Conservation (phyloP, 1,284 basidiomycete species). For the Afroboletus lepidellus region DNA sequence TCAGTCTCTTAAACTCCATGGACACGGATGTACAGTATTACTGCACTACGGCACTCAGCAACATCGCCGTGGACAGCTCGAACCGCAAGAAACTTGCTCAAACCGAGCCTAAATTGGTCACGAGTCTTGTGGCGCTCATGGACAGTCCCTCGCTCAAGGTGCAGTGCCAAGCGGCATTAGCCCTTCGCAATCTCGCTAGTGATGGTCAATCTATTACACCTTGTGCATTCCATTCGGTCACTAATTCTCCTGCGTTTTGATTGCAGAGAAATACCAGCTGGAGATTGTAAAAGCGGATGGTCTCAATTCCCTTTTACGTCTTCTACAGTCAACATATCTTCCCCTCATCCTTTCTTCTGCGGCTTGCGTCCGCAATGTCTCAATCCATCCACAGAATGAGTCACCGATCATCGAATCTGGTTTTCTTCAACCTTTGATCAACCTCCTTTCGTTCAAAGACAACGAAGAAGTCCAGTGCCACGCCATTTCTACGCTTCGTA, state of each 20-base stretch:
- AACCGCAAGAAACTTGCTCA: slow-evolving; percentile 97
- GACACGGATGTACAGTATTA: slow-evolving; percentile 99
- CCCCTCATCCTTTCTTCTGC: slow-evolving; percentile 99
- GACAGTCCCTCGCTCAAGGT: slow-evolving; percentile 97
- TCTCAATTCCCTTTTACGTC: slow-evolving; percentile 87
- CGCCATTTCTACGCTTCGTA: slow-evolving; percentile 97
- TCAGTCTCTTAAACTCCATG: slow-evolving; percentile 91
- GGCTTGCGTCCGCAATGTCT: slow-evolving; percentile 98
- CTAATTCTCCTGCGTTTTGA: slow-evolving; percentile 4
- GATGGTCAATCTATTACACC: slow-evolving; percentile 67
- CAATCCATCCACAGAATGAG: slow-evolving; percentile 98
- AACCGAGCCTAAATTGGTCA: slow-evolving; percentile 93
- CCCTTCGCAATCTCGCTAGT: slow-evolving; percentile 94
- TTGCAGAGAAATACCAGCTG: slow-evolving; percentile 94
- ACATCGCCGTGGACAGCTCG: slow-evolving; percentile 93
- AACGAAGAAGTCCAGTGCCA: slow-evolving; percentile 99
- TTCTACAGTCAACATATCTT: slow-evolving; percentile 95
- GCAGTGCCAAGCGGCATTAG: slow-evolving; percentile 97
- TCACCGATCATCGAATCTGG: slow-evolving; percentile 99
- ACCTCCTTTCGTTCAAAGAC: slow-evolving; percentile 95
- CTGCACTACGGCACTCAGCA: slow-evolving; percentile 97
- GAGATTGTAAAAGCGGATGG: slow-evolving; percentile 98
- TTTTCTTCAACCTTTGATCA: slow-evolving; percentile 95
- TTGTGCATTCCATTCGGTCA: neutral
- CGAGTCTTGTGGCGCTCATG: slow-evolving; percentile 95